phyloP scores from a whole-genome alignment of 371 early-diverging fungal species.

The Conidiobolus incongruus region DNA sequence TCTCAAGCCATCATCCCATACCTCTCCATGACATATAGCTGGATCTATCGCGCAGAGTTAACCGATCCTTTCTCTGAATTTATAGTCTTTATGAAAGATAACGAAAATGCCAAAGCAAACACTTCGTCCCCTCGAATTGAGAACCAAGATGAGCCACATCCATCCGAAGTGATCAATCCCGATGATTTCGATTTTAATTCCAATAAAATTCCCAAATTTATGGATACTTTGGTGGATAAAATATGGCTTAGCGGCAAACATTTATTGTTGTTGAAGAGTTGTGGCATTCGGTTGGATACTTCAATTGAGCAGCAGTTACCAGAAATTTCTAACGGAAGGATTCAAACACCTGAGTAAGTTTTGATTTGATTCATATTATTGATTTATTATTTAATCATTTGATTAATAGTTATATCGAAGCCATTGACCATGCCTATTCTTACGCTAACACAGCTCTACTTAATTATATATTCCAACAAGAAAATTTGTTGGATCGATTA shows the following conservation, averaged over 20 bases:
- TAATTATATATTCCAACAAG: slow-evolving; percentile 34
- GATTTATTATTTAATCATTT: slow-evolving; percentile 2
- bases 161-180: too few relatives aligned
- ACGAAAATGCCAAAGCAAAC: slow-evolving; percentile 9
- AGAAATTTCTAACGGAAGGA: too few relatives aligned
- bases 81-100: slow-evolving; percentile 18
- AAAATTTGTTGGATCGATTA: slow-evolving; percentile 38
- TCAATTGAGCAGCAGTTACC: slow-evolving; percentile 25
- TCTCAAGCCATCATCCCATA: slow-evolving; percentile 60
- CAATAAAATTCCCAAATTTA: slow-evolving; percentile 43
- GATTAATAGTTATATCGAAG: slow-evolving; percentile 32
- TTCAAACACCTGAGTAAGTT: too few relatives aligned
- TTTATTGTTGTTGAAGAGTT: slow-evolving; percentile 4
- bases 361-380: too few relatives aligned
- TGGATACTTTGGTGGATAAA: slow-evolving; percentile 46
- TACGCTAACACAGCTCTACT: slow-evolving; percentile 50
- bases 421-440: slow-evolving; percentile 49
- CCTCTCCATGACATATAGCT: slow-evolving; percentile 46
- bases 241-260: slow-evolving; percentile 69
- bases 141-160: slow-evolving; percentile 65
- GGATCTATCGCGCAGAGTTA: slow-evolving; percentile 77
- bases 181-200: slow-evolving; percentile 35
- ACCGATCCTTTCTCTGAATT: slow-evolving; percentile 71
- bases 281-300: not conserved
- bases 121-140: slow-evolving; percentile 23